These are phyloP conservation scores for Trapa incisa DNA, from an alignment of 345 rosid genomes.

Conservation along the genomic window DNA sequence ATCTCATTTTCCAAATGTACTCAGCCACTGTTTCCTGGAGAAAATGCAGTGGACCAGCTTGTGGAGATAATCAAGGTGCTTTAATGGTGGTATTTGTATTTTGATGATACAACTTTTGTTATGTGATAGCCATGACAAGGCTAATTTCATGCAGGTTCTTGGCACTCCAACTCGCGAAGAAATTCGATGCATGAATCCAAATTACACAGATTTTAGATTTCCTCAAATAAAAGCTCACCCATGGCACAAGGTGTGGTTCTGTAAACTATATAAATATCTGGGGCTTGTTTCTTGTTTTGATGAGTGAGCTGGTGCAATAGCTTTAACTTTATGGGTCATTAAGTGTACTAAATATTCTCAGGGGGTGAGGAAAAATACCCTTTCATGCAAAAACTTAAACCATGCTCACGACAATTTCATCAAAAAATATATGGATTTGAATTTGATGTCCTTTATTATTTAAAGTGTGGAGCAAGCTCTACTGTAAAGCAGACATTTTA, in stretches of 20 bases:
- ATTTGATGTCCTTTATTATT: no score
- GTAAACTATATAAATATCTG: neutral
- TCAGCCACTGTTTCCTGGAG: constrained; percentile 75
- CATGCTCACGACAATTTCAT: no score
- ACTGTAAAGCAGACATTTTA: no score
- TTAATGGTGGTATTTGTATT: neutral
- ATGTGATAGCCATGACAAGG: constrained; percentile 6
- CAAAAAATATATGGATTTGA: no score
- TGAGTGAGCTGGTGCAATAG: no score
- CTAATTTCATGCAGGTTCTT: constrained; percentile 43
- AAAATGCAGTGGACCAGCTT: constrained; percentile 77
- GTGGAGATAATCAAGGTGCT: constrained; percentile 74
- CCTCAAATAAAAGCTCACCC: constrained; percentile 79
- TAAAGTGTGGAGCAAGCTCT: no score
- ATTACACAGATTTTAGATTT: constrained; percentile 70
- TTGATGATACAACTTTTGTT: neutral
- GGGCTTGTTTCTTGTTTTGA: no score
- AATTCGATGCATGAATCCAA: constrained; percentile 86
- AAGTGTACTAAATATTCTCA: no score
- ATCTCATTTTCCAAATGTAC: neutral
- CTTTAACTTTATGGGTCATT: no score
- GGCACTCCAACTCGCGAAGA: constrained; percentile 94
- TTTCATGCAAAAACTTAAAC: no score
- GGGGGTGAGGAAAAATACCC: no score
- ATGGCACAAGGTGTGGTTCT: constrained; percentile 60